Evolutionary conservation across 768 basidiomycete genomes (phyloP).

Genomic region (Podaxis sp.): DNA sequence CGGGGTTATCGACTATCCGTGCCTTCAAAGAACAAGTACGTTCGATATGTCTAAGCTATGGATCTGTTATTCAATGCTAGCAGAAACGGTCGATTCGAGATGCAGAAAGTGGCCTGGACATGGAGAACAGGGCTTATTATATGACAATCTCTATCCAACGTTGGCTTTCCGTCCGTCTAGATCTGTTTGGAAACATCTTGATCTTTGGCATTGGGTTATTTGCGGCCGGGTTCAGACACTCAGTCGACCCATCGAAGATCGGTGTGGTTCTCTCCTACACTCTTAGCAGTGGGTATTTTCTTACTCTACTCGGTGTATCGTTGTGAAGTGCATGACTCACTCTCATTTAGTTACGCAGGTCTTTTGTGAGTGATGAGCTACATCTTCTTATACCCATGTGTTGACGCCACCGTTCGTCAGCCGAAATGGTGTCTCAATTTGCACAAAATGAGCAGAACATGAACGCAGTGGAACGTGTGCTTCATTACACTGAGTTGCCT

Average conservation of each 20-base stretch:
- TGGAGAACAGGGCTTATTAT: conserved; percentile 60
- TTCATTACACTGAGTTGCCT: conserved; percentile 63
- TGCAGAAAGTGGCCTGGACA: conserved; percentile 50
- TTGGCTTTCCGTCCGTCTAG: conserved; percentile 61
- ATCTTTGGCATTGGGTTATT: conserved; percentile 69
- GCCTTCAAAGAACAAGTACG: conserved; percentile 53
- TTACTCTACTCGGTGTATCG: neutral
- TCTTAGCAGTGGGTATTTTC: conserved; percentile 34
- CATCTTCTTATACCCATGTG: neutral
- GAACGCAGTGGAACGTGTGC: conserved; percentile 67
- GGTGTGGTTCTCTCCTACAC: conserved; percentile 53
- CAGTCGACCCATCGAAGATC: conserved; percentile 37
- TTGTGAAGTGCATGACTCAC: neutral
- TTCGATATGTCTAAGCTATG: neutral
- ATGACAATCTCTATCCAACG: conserved; percentile 63
- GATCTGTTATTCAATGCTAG: neutral
- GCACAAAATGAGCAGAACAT: conserved; percentile 66
- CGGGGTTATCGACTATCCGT: conserved; percentile 59
- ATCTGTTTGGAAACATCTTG: conserved; percentile 62
- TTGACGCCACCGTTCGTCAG: conserved; percentile 22
- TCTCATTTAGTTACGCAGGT: conserved; percentile 35
- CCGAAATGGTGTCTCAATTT: conserved; percentile 51
- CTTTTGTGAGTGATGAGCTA: conserved; percentile 31
- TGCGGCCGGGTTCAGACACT: conserved; percentile 53
- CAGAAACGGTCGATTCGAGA: conserved; percentile 44